Conservation (phyloP, 2,329 filamentous ascomycete species). For the Fusarium secorum region DNA sequence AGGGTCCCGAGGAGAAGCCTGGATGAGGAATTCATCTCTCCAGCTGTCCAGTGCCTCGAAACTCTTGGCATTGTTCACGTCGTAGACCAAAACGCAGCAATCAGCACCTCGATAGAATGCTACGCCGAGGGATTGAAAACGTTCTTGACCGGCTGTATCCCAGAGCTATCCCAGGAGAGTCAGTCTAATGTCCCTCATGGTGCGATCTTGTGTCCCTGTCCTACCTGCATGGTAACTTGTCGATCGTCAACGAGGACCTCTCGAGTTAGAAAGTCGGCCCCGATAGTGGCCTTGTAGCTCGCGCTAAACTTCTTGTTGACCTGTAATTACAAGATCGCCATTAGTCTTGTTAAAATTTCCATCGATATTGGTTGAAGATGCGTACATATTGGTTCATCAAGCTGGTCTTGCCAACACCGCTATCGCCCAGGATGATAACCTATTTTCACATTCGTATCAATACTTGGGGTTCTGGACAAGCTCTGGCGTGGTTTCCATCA, state of each 20-base stretch:
- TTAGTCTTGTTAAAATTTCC: constrained; percentile 21
- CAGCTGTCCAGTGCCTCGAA: constrained; percentile 98
- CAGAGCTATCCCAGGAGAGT: constrained; percentile 71
- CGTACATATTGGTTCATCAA: constrained; percentile 99
- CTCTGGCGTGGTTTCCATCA: not conserved
- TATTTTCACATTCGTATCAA: constrained; percentile 50
- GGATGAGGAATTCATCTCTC: constrained; percentile 97
- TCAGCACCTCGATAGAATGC: constrained; percentile 98
- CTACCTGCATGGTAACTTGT: constrained; percentile 97
- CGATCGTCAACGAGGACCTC: constrained; percentile 97
- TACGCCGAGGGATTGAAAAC: constrained; percentile 95
- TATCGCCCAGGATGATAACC: constrained; percentile 99
- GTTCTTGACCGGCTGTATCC: constrained; percentile 97
- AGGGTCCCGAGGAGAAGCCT: constrained; percentile 94
- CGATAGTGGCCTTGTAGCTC: constrained; percentile 99
- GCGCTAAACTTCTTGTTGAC: constrained; percentile 99
- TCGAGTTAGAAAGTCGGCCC: constrained; percentile 97
- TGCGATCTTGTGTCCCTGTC: constrained; percentile 21
- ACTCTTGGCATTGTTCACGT: constrained; percentile 99
- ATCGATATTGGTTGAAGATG: constrained; percentile 14
- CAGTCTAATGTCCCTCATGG: not conserved
- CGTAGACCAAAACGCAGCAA: constrained; percentile 97
- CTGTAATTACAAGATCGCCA: constrained; percentile 55
- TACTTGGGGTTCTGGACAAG: not conserved
- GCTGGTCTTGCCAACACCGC: constrained; percentile 98